Base-by-base conservation (phyloP, 1,284 basidiomycete genomes). In the Microbotryum lychnidis-dioicae region DNA sequence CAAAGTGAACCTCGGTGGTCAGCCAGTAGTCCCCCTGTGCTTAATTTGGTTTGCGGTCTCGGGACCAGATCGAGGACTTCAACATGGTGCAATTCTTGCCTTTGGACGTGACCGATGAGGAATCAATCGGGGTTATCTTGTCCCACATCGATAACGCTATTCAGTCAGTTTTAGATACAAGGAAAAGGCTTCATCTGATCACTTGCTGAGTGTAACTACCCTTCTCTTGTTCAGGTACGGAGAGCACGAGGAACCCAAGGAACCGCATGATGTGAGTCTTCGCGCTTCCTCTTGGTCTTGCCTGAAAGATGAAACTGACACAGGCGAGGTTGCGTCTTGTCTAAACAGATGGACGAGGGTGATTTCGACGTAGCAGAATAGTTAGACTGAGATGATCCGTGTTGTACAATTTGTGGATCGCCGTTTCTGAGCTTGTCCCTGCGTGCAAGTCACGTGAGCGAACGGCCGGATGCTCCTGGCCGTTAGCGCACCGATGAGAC, bases 31-130 rank as follows among this genome's bases (percentile, higher is more conserved):
- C 6, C 9, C 31, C 7, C 31, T 31, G 31, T 10, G 31, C 31
- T 10, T 2, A 9, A 9, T 1, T 31, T 10, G 31, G 1, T 31
- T 31, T 2, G 8, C 7, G 31, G 31, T 31, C 45, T 31, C 9
- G 54, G 42, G 50, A 12, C 51, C 75, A 96, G 91, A 97, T 99
- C 74, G 92, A 97, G 75, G 96, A 98, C 74, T 93, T 97, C 75
- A 94, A 93, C 54, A 83, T 99, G 60, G 96, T 99, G 6, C 92
- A 91, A 2, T 99, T 99, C 80, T 78, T 98, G 47, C 93, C 96
- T 1, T 81, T 98, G 50, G 91, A 99, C 76, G 84, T 97, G 55
- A 87, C 90, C 3, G 84, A 85, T 65, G 84, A 93, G 56, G 91
- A 97, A 71, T 92, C 89, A 10, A 80, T 99, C 54, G 89, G 91